These are phyloP conservation scores for Jacaranda copaia DNA, from an alignment of 257 asterid genomes.

Conservation along the genomic window DNA sequence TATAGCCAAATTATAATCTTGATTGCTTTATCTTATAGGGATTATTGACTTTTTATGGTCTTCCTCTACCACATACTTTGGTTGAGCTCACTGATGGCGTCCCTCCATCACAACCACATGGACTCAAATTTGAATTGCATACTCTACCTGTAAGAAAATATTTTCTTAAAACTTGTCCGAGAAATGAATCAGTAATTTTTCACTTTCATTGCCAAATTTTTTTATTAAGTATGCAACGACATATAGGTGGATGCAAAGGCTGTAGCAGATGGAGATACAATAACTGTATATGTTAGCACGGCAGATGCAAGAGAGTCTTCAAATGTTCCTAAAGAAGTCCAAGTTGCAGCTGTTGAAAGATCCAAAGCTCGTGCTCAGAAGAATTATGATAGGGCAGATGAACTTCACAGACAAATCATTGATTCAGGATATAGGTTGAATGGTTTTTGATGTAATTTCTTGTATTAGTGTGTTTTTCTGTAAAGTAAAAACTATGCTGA, in stretches of 20 bases:
- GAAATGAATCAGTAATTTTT: background rate
- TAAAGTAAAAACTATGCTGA: constrained; percentile 4
- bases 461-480: background rate
- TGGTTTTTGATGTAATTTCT: background rate
- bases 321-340: constrained; percentile 68
- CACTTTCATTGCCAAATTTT: background rate
- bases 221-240: background rate
- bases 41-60: constrained; percentile 75
- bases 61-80: constrained; percentile 73
- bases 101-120: constrained; percentile 61
- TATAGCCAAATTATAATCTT: constrained; percentile 8
- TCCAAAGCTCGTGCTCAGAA: constrained; percentile 68
- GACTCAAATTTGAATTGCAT: constrained; percentile 77
- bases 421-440: constrained; percentile 80
- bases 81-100: constrained; percentile 64
- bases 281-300: constrained; percentile 76
- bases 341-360: constrained; percentile 66
- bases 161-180: background rate
- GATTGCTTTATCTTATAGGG: constrained; percentile 54
- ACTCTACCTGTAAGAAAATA: constrained; percentile 78
- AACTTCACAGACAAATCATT: constrained; percentile 69
- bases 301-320: constrained; percentile 72
- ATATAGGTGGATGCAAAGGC: constrained; percentile 85
- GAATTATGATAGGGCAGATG: constrained; percentile 73
- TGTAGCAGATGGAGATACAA: constrained; percentile 96